Percentiles rank a stretch among this genome's conserved stretches.
These are phyloP conservation scores for Xylaria castorea DNA, from an alignment of 495 filamentous ascomycete species.

Conservation along the genomic window DNA sequence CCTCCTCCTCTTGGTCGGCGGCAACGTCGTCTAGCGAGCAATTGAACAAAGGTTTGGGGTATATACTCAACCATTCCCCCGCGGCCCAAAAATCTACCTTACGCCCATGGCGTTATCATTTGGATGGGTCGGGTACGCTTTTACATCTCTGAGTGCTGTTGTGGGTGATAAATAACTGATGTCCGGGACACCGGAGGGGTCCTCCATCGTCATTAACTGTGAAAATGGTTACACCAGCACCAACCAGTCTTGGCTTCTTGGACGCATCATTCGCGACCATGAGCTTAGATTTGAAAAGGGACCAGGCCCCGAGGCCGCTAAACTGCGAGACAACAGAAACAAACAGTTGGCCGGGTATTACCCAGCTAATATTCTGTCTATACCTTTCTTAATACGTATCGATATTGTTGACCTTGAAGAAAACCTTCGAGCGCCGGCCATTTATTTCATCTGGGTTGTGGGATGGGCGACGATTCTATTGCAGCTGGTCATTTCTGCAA, in stretches of 20 bases:
- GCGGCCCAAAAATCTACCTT: slow-evolving; percentile 20
- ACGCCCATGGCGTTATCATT: slow-evolving; percentile 60
- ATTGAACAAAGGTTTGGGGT: slow-evolving; percentile 53
- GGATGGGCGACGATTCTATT: slow-evolving; percentile 32
- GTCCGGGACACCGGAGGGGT: slow-evolving; percentile 38
- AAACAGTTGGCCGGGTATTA: background rate
- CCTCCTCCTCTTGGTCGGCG: slow-evolving; percentile 55
- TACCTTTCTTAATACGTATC: background rate
- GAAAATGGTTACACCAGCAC: slow-evolving; percentile 46
- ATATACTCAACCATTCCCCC: background rate
- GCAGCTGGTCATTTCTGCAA: slow-evolving; percentile 52
- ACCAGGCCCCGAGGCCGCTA: background rate
- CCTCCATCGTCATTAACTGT: slow-evolving; percentile 49
- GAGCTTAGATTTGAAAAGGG: slow-evolving; percentile 23
- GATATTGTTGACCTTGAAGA: background rate
- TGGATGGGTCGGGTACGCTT: slow-evolving; percentile 56
- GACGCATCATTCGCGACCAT: slow-evolving; percentile 54
- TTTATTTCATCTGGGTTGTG: background rate
- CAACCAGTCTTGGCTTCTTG: slow-evolving; percentile 56
- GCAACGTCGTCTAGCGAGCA: slow-evolving; percentile 53
- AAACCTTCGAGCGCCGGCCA: background rate
- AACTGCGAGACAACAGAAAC: background rate
- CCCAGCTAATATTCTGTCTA: background rate
- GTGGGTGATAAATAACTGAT: slow-evolving; percentile 55
- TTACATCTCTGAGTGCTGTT: slow-evolving; percentile 44